Evolutionary conservation across 73 alveolate genomes (phyloP).

Genomic region (Stentor roeselii): DNA sequence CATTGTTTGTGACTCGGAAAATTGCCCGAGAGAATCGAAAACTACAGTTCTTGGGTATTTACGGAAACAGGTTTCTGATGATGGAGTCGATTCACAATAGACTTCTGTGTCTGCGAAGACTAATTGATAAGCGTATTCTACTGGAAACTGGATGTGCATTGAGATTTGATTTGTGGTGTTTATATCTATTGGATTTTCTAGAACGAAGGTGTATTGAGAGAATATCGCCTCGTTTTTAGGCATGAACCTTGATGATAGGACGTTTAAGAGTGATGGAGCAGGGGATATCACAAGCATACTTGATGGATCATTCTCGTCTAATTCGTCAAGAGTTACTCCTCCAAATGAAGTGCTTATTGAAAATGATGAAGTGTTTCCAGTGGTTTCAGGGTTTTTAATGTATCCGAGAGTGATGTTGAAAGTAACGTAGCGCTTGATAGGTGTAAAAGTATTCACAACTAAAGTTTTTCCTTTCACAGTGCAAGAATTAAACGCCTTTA

Average conservation of each 20-base stretch:
- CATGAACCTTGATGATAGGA: background rate
- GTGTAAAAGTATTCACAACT: background rate
- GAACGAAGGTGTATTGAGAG: background rate
- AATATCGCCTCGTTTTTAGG: constrained; percentile 1
- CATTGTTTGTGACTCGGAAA: background rate
- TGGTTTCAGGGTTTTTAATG: background rate
- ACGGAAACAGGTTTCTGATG: background rate
- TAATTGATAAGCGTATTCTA: constrained; percentile 18
- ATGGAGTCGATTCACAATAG: background rate
- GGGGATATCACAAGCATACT: background rate
- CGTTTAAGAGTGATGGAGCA: background rate
- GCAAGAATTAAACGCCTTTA: background rate
- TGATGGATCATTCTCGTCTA: background rate
- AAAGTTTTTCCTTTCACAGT: background rate
- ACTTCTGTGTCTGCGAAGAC: background rate
- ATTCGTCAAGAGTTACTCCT: background rate
- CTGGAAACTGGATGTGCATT: background rate
- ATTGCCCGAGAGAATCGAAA: background rate
- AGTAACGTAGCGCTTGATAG: background rate
- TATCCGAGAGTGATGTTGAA: background rate
- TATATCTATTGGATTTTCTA: background rate
- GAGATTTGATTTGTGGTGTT: background rate
- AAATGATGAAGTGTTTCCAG: constrained; percentile 2
- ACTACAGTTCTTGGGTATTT: background rate
- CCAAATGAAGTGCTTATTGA: background rate